A percentile compares a stretch with the other conserved stretches of the same genome.
Evolutionary conservation across 2,329 filamentous ascomycete genomes (phyloP).

Genomic region (Neopestalotiopsis rosae): DNA sequence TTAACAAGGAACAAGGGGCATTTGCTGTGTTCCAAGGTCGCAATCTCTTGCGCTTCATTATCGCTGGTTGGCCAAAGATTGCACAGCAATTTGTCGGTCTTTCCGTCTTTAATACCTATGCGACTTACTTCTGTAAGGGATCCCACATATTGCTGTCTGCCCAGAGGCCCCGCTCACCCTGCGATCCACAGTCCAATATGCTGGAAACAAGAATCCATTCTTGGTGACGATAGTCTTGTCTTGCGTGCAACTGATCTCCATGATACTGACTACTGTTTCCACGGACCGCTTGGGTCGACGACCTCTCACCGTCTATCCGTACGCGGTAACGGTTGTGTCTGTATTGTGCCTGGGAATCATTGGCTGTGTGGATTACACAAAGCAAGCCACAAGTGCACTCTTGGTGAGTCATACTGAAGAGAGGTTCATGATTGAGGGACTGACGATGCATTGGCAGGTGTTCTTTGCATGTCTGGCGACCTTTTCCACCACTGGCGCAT

Average conservation of each 20-base stretch:
- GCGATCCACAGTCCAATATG: background rate
- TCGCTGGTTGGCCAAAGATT: constrained; percentile 11
- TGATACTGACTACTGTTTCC: constrained; percentile 3
- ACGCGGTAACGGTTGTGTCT: constrained; percentile 11
- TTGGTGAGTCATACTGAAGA: background rate
- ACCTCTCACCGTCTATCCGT: constrained; percentile 13
- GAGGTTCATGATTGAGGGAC: background rate
- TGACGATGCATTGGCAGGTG: background rate
- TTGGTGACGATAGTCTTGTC: constrained; percentile 11
- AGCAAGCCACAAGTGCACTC: constrained; percentile 4
- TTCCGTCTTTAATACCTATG: constrained; percentile 12
- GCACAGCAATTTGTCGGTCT: constrained; percentile 14
- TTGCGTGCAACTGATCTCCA: constrained; percentile 16
- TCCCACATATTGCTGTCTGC: no score
- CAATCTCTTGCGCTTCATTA: constrained; percentile 14
- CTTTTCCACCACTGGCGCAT: constrained; percentile 13
- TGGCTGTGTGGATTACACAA: constrained; percentile 12
- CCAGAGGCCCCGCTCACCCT: background rate
- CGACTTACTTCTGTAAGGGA: constrained; percentile 15
- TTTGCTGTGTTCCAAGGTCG: constrained; percentile 12
- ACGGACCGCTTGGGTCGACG: constrained; percentile 12
- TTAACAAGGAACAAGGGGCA: background rate
- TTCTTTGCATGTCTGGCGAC: constrained; percentile 15
- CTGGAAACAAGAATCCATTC: constrained; percentile 13
- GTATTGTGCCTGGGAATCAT: constrained; percentile 16